Evolutionary conservation across 2,329 filamentous ascomycete species (phyloP), one percentile per base, ranked within the genome.

Genomic region (Phialemonium atrogriseum): DNA sequence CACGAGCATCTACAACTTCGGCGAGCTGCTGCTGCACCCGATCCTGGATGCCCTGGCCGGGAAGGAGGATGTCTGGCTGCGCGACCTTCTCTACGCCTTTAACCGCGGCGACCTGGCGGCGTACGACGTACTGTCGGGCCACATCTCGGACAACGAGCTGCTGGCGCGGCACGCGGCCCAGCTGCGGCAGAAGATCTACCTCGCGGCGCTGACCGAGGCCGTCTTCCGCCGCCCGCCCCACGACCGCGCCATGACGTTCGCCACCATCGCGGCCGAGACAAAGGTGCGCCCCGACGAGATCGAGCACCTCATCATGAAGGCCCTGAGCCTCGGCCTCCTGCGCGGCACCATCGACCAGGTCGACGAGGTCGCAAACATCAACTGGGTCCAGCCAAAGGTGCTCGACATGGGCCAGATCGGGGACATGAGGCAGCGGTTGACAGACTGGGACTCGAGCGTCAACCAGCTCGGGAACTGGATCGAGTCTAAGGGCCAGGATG

Each of bases 351-450:
- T 98, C 49, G 91, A 98, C 57, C 89, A 98, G 64, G 91, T 98
- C 19, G 86, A 86, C 28, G 81, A 88, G 59, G 78, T 96, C 45
- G 91, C 91, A 25, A 78, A 88, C 54, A 95, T 98, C 60, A 89
- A 89, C 50, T 98, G 91, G 91, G 91, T 98, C 37, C 91, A 98
- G 65, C 91, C 91, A 14, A 96, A 96, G 73, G 88, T 98, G 19
- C 64, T 98, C 45, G 91, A 96, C 58, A 86, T 88, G 77, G 79
- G 77, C 59, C 91, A 96, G 67, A 94, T 98, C 48, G 84, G 83
- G 50, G 84, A 80, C 50, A 95, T 98, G 89, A 77, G 85, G 49
- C 70, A 77, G 52, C 71, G 91, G 47, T 62, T 98, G 52, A 80
- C 82, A 54, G 89, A 98, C 50, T 98, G 91, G 91, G 88, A 95